These are phyloP conservation scores for Kurtzmaniella quercitrusa DNA, from an alignment of 1,139 yeast species.

Conservation along the genomic window DNA sequence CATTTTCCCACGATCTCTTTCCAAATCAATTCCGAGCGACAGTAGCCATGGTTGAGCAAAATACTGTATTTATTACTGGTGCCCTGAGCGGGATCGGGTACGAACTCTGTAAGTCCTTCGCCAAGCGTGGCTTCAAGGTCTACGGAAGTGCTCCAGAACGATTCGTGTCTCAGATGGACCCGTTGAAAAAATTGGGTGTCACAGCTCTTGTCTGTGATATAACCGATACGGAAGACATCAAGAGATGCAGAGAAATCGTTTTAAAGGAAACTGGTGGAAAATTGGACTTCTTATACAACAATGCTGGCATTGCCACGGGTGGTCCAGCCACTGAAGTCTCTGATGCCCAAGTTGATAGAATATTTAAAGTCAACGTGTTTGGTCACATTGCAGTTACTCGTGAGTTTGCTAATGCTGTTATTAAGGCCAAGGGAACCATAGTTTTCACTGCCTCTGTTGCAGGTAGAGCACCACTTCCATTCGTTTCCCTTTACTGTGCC, in stretches of 20 bases:
- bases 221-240: constrained; percentile 30
- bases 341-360: constrained; percentile 40
- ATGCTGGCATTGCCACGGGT: constrained; percentile 41
- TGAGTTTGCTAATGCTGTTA: constrained; percentile 44
- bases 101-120: constrained; percentile 14
- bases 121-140: constrained; percentile 17
- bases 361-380: constrained; percentile 54
- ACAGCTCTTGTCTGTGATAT: constrained; percentile 20
- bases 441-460: constrained; percentile 38
- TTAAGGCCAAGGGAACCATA: constrained; percentile 44
- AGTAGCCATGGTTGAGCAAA: constrained; percentile 6
- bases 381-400: constrained; percentile 55
- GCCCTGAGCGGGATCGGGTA: constrained; percentile 23
- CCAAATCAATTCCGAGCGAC: not conserved
- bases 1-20: not conserved
- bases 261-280: constrained; percentile 32
- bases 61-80: constrained; percentile 20
- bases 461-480: constrained; percentile 30
- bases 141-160: constrained; percentile 16
- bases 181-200: constrained; percentile 41
- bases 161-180: constrained; percentile 14
- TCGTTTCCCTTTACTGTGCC: constrained; percentile 30
- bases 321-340: constrained; percentile 55
- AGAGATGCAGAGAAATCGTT: constrained; percentile 31
- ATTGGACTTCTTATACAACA: constrained; percentile 53